phyloP scores from a whole-genome alignment of 164 flowering plant genomes.

The Kalanchoe fedtschenkoi region DNA sequence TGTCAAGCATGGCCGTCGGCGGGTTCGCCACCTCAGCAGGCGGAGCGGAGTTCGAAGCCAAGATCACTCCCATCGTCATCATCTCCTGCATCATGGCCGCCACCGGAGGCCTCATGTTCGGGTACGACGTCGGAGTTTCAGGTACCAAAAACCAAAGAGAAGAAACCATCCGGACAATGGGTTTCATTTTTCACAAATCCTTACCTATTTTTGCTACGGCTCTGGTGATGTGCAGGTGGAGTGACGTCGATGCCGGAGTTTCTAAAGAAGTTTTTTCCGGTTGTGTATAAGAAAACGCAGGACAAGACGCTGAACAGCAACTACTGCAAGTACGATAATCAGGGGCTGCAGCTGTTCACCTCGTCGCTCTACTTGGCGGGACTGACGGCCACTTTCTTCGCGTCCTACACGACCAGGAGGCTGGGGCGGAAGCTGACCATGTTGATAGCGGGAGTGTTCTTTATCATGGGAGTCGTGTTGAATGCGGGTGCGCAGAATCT shows the following conservation, averaged over 20 bases:
- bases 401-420: slow-evolving; percentile 75
- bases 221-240: slow-evolving; percentile 46
- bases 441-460: slow-evolving; percentile 78
- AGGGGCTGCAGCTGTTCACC: slow-evolving; percentile 78
- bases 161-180: no score
- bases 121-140: slow-evolving; percentile 92
- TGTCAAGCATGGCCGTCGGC: slow-evolving; percentile 40
- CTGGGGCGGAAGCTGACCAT: slow-evolving; percentile 64
- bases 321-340: slow-evolving; percentile 90
- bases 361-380: slow-evolving; percentile 89
- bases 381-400: slow-evolving; percentile 64
- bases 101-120: slow-evolving; percentile 95
- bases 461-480: slow-evolving; percentile 49
- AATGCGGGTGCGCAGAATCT: slow-evolving; percentile 72
- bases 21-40: slow-evolving; percentile 36
- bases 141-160: no score
- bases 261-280: slow-evolving; percentile 75
- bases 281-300: slow-evolving; percentile 30
- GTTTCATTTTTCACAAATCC: neutral
- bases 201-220: no score
- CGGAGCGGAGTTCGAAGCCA: slow-evolving; percentile 67
- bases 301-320: slow-evolving; percentile 37
- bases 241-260: slow-evolving; percentile 78
- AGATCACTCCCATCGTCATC: slow-evolving; percentile 86
- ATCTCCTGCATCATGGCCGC: slow-evolving; percentile 95